Percentiles rank a stretch among this genome's conserved stretches.
Conservation (phyloP, 1,139 yeast species). For the Nakaseomyces sp. region DNA sequence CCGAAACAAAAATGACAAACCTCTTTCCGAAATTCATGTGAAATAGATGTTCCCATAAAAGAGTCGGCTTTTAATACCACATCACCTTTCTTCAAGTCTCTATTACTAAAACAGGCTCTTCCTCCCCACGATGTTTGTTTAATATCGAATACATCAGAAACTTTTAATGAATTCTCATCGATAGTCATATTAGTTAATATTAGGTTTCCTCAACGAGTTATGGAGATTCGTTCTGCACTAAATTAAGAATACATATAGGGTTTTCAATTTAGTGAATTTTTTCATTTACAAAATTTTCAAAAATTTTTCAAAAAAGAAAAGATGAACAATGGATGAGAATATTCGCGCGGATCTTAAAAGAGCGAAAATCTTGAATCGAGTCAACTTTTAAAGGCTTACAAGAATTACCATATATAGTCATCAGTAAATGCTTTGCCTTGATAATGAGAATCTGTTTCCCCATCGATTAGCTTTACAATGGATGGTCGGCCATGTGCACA, state of each 20-base stretch:
- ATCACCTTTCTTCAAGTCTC: constrained; percentile 37
- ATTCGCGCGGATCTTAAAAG: not conserved
- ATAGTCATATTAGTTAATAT: constrained; percentile 4
- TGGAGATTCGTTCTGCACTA: not conserved
- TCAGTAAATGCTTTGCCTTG: not conserved
- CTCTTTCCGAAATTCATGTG: constrained; percentile 53
- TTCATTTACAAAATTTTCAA: not conserved
- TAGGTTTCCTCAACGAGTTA: not conserved
- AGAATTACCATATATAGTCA: not conserved
- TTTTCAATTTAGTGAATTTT: not conserved
- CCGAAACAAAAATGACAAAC: constrained; percentile 51
- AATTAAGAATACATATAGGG: too few relatives aligned
- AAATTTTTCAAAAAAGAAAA: constrained; percentile 4
- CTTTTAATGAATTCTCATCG: constrained; percentile 1
- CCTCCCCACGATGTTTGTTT: constrained; percentile 47
- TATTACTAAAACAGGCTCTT: constrained; percentile 52
- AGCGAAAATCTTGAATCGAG: constrained; percentile 1
- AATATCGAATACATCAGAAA: constrained; percentile 32
- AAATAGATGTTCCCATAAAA: constrained; percentile 43
- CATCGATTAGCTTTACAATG: constrained; percentile 45
- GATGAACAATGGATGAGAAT: not conserved
- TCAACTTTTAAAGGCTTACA: not conserved
- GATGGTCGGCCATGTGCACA: constrained; percentile 90
- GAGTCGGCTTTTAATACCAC: constrained; percentile 35
- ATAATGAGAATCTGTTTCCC: not conserved